A percentile compares a stretch with the other conserved stretches of the same genome.
phyloP scores from a whole-genome alignment of 2,329 filamentous ascomycete species.

The Pseudogymnoascus sp. region DNA sequence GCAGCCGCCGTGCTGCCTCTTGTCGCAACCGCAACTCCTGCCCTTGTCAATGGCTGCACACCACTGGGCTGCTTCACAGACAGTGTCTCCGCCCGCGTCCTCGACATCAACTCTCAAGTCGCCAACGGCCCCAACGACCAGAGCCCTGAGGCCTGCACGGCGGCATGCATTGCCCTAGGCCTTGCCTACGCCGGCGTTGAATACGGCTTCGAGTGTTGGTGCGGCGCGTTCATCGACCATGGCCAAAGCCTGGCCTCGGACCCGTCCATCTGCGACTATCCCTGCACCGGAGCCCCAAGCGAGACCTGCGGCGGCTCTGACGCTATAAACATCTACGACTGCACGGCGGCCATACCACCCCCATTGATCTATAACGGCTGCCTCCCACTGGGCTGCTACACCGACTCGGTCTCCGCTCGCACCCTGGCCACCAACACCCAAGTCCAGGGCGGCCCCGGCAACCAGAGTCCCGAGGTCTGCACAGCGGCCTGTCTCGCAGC shows the following conservation, averaged over 20 bases:
- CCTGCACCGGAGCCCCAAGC: conserved; percentile 10
- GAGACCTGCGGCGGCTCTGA: conserved; percentile 14
- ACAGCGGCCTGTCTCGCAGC: conserved; percentile 7
- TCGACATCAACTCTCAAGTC: conserved; percentile 15
- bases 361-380: neutral
- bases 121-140: neutral
- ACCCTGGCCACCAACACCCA: neutral
- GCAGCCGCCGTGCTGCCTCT: neutral
- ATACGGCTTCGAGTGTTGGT: conserved; percentile 35
- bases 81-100: neutral
- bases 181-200: conserved; percentile 32
- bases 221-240: conserved; percentile 18
- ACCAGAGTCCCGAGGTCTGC: neutral
- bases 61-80: conserved; percentile 10
- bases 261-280: neutral
- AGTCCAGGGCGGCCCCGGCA: neutral
- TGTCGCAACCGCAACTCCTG: neutral
- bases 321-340: conserved; percentile 10
- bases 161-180: neutral
- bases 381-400: conserved; percentile 5
- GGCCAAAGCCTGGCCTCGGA: conserved; percentile 10
- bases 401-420: neutral
- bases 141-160: neutral
- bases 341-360: neutral
- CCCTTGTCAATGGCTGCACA: neutral